phyloP scores from a whole-genome alignment of 371 early-diverging fungal species.

The Capillidium rhysosporum region DNA sequence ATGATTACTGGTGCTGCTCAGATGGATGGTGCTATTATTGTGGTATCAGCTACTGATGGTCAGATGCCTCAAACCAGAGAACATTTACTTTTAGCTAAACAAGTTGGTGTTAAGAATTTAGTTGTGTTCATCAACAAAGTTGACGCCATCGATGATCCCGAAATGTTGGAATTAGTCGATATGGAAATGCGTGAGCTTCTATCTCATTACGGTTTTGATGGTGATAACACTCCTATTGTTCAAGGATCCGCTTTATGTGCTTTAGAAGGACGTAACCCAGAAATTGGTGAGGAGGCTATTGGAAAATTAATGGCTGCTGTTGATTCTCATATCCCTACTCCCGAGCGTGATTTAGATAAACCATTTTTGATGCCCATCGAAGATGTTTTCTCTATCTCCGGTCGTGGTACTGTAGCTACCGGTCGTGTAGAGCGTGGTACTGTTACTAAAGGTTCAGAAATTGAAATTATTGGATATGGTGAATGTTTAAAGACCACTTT shows the following conservation, averaged over 20 bases:
- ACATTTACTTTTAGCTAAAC: slow-evolving; percentile 89
- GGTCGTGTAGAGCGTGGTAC: slow-evolving; percentile 96
- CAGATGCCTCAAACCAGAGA: slow-evolving; percentile 91
- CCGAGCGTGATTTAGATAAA: slow-evolving; percentile 85
- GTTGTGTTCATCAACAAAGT: slow-evolving; percentile 99
- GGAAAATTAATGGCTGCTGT: slow-evolving; percentile 85
- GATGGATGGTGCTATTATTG: slow-evolving; percentile 98
- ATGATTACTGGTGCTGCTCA: slow-evolving; percentile 99
- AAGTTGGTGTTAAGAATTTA: slow-evolving; percentile 88
- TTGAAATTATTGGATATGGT: slow-evolving; percentile 93
- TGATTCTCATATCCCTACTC: slow-evolving; percentile 84
- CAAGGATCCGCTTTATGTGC: slow-evolving; percentile 93
- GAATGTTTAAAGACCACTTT: slow-evolving; percentile 69
- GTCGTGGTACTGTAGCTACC: slow-evolving; percentile 96
- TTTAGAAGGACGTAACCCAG: slow-evolving; percentile 77
- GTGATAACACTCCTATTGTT: slow-evolving; percentile 84
- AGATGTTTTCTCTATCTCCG: slow-evolving; percentile 95
- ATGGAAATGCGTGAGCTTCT: slow-evolving; percentile 98
- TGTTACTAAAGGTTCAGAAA: slow-evolving; percentile 81
- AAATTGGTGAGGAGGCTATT: slow-evolving; percentile 77
- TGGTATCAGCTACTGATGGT: slow-evolving; percentile 95
- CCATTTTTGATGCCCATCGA: slow-evolving; percentile 98
- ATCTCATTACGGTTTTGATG: slow-evolving; percentile 79
- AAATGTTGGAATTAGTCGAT: slow-evolving; percentile 95
- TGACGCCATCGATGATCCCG: slow-evolving; percentile 89